A percentile compares a stretch with the other conserved stretches of the same genome.
These are phyloP conservation scores for Fraxinus angustifolia DNA, from an alignment of 305 asterid genomes.

Conservation along the genomic window DNA sequence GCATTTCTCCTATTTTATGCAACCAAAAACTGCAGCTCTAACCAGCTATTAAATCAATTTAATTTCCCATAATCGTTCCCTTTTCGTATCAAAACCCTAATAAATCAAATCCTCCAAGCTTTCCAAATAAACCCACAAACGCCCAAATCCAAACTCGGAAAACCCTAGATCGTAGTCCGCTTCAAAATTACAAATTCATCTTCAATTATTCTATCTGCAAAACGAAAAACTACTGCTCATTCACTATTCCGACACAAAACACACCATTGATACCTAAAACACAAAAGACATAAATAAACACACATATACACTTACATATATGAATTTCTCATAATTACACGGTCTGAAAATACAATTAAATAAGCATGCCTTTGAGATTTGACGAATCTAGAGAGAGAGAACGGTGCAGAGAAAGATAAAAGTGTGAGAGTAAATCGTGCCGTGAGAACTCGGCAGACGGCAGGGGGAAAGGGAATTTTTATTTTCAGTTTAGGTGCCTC, in stretches of 20 bases:
- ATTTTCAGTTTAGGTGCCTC: slow-evolving; percentile 3
- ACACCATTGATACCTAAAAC: slow-evolving; percentile 8
- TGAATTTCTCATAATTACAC: not conserved
- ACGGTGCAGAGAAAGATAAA: slow-evolving; percentile 2
- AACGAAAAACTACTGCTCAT: slow-evolving; percentile 28
- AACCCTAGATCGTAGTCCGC: slow-evolving; percentile 42
- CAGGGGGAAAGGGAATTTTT: slow-evolving; percentile 8
- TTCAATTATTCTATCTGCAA: slow-evolving; percentile 41
- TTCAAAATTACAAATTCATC: not conserved
- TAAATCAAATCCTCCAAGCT: slow-evolving; percentile 14
- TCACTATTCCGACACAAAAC: slow-evolving; percentile 27
- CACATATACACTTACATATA: not conserved
- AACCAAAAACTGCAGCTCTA: slow-evolving; percentile 30
- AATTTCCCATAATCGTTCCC: slow-evolving; percentile 18
- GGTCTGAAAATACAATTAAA: not conserved
- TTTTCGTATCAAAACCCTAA: slow-evolving; percentile 15
- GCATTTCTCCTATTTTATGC: slow-evolving; percentile 55
- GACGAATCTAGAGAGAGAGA: not conserved
- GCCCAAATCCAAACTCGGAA: slow-evolving; percentile 14
- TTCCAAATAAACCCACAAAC: not conserved
- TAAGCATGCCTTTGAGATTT: not conserved
- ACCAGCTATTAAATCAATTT: slow-evolving; percentile 46
- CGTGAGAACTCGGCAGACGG: slow-evolving; percentile 27
- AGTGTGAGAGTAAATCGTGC: slow-evolving; percentile 29
- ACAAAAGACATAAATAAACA: not conserved